Evolutionary conservation across 805 yeast species (phyloP).

Genomic region (Metschnikowia santaceciliae): DNA sequence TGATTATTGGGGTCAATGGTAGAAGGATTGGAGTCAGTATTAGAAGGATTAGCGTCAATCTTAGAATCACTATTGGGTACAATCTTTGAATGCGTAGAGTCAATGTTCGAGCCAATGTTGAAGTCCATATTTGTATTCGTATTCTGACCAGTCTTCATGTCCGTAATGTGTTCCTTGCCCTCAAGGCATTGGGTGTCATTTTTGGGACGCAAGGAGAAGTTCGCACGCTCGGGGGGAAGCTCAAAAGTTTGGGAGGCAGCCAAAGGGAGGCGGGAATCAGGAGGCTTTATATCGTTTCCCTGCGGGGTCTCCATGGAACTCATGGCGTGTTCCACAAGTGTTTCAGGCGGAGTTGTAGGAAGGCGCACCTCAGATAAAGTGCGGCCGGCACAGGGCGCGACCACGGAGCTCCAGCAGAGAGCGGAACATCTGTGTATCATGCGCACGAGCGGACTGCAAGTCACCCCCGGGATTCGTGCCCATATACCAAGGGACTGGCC

Average conservation of each 20-base stretch:
- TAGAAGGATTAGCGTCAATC: too few relatives aligned
- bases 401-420: slow-evolving; percentile 2
- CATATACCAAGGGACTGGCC: neutral
- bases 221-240: neutral
- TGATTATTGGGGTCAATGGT: too few relatives aligned
- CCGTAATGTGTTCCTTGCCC: neutral
- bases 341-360: slow-evolving; percentile 1
- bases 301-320: slow-evolving; percentile 2
- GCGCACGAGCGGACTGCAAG: neutral
- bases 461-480: neutral
- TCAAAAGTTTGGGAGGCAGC: too few relatives aligned
- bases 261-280: neutral
- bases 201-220: neutral
- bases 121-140: too few relatives aligned
- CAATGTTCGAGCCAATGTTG: too few relatives aligned
- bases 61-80: neutral
- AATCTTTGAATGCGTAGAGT: too few relatives aligned
- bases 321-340: slow-evolving; percentile 2
- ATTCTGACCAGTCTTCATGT: neutral
- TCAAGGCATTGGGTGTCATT: neutral
- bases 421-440: neutral
- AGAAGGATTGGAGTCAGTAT: too few relatives aligned
- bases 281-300: neutral
- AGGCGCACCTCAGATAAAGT: slow-evolving; percentile 2
- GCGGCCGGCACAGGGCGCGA: slow-evolving; percentile 4